phyloP scores from a whole-genome alignment of 2,329 filamentous ascomycete genomes.

The Cyanodermella asteris region DNA sequence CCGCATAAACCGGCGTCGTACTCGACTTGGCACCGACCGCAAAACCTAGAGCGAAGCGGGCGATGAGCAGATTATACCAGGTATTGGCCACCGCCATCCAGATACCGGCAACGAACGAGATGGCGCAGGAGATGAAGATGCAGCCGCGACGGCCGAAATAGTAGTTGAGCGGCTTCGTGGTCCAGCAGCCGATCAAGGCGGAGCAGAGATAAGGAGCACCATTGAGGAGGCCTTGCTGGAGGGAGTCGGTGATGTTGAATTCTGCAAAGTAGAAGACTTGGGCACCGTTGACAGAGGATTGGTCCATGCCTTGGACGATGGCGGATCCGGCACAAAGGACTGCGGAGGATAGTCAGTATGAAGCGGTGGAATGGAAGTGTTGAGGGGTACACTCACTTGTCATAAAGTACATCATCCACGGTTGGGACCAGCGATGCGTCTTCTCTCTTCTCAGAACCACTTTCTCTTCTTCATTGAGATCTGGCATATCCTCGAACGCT shows the following conservation, averaged over 20 bases:
- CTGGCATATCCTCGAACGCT: slow-evolving; percentile 27
- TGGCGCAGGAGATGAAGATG: slow-evolving; percentile 54
- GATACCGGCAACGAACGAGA: slow-evolving; percentile 33
- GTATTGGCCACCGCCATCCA: slow-evolving; percentile 45
- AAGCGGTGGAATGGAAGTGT: not conserved
- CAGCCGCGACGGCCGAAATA: slow-evolving; percentile 48
- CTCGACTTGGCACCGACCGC: slow-evolving; percentile 57
- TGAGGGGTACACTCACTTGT: slow-evolving; percentile 17
- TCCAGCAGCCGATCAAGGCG: slow-evolving; percentile 48
- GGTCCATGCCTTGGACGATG: slow-evolving; percentile 51
- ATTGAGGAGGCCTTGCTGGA: slow-evolving; percentile 44
- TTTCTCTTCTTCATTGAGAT: slow-evolving; percentile 36
- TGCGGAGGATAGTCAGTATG: not conserved
- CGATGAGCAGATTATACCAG: slow-evolving; percentile 50
- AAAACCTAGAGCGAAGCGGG: slow-evolving; percentile 52
- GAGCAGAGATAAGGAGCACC: slow-evolving; percentile 37
- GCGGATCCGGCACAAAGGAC: slow-evolving; percentile 42
- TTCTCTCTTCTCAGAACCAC: slow-evolving; percentile 36
- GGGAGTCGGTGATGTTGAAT: slow-evolving; percentile 32
- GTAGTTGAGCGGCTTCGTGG: slow-evolving; percentile 50
- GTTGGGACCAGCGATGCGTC: slow-evolving; percentile 47
- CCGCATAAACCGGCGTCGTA: slow-evolving; percentile 56
- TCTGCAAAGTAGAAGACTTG: slow-evolving; percentile 41
- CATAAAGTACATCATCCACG: slow-evolving; percentile 41
- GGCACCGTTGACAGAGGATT: slow-evolving; percentile 47